Conservation (phyloP, 495 filamentous ascomycete genomes). For the Xylaria curta region DNA sequence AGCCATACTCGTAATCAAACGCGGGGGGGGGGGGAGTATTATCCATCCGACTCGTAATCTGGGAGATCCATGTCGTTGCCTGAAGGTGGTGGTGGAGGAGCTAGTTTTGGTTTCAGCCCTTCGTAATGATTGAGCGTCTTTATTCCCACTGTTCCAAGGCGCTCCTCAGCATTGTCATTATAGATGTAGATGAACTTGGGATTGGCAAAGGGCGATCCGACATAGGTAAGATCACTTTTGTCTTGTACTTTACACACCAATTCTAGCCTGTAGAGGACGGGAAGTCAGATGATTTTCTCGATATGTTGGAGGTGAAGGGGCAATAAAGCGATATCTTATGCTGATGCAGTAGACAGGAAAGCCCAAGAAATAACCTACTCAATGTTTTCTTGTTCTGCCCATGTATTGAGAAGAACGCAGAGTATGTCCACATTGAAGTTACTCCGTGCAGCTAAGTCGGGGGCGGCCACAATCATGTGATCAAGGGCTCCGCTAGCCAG, state of each 20-base stretch:
- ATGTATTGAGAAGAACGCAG: background rate
- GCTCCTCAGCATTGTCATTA: constrained; percentile 7
- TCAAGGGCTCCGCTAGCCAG: background rate
- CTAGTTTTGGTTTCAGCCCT: background rate
- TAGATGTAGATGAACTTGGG: constrained; percentile 12
- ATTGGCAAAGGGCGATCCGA: background rate
- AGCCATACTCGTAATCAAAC: too few species aligned
- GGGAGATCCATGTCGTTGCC: background rate
- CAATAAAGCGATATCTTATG: background rate
- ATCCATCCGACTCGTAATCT: constrained; percentile 10
- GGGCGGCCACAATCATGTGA: background rate
- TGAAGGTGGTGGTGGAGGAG: background rate
- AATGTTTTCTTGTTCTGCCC: background rate
- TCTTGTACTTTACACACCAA: background rate
- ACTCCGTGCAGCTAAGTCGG: background rate
- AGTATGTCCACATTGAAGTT: background rate
- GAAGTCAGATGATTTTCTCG: background rate
- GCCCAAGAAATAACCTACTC: background rate
- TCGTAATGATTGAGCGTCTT: constrained; percentile 17
- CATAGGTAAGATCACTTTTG: rapidly evolving
- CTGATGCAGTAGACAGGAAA: background rate
- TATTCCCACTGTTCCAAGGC: background rate
- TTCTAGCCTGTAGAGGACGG: background rate
- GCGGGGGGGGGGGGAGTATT: too few species aligned
- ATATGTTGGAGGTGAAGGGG: background rate